Evolutionary conservation across 148 eudicot genomes (phyloP), one percentile per base, ranked within the genome.

Genomic region (Hydrangea macrophylla): DNA sequence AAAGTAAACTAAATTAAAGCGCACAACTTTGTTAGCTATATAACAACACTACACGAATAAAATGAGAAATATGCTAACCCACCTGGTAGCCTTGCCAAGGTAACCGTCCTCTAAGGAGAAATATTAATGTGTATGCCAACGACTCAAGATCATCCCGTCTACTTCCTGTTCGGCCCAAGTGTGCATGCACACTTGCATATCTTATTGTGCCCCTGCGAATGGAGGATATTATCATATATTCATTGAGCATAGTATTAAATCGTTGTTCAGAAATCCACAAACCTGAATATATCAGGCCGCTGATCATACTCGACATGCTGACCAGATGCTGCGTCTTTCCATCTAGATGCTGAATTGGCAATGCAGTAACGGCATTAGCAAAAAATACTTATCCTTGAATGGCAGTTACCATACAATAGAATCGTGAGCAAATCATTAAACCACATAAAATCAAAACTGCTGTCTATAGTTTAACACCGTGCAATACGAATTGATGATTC

Each of bases 151-250:
- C 95, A 59, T 89, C 95, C 76, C 95, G 87, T 70, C 97, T 74
- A 79, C 96, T 87, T 42, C 97, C 97, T 40, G 96, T 92, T 51
- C 97, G 90, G 70, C 97, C 97, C 67, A 89, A 78, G 76, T 92
- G 97, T 35, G 96, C 97, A 87, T 92, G 97, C 44, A 92, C 97
- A 87, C 97, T 92, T 71, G 96, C 97, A 81, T 89, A 92, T 74
- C 97, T 82, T 79, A 92, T 89, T 51, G 97, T 92, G 55, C 96
- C 97, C 81, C 97, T 92, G 88, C 64, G 33, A 63, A 69, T 62
- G 58, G 23, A 69, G 28, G 42, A 4, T 54, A 10, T 64, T 59
- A 76, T 44, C 40, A 53, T 42, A 57, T 28, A 50, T 36, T 6
- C 17, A 62, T 30, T 23, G 22, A 36, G 12, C 26, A 54, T 2